Base-by-base conservation (phyloP, 345 rosid genomes). In the Kernera saxatilis region DNA sequence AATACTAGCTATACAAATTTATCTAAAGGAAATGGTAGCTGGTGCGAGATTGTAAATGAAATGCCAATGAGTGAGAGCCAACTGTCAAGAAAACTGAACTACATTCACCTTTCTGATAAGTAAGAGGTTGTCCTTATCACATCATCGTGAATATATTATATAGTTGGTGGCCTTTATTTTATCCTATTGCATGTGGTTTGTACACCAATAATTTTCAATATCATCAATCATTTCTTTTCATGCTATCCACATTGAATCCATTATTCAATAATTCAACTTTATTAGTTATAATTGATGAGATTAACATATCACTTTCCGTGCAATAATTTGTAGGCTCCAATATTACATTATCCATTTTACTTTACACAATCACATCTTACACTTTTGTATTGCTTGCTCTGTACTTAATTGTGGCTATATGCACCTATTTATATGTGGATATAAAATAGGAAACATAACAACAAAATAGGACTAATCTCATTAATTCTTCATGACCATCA, bases 81-180 rank as follows among this genome's bases (percentile, higher is more conserved):
- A 26, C 26, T 67, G 64, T 36, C 6, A 14, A 33, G 26, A 43
- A 43, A 64, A 48, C 3, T 5, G 17, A 67, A 26, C 23, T 19
- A 11, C 23, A 8, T 50, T 59, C 10, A 58, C 33, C 55, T 59
- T 67, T 73, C 40, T 74, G 78, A 67, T 67, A 67, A 67, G 65
- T 37, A 69, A 54, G 51, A 68, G 45, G 51, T 44, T 69, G 79
- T 69, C 70, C 79, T 43, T 53, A 43, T 75, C 74, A 54, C 35
- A 53, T 61, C 22, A 50, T 23, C 41, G 13, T 32, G 15, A 39
- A 71, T 52, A 40, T 63, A 13, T 19, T 32, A 26, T 11, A 46
- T 57, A 50, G 63, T 32, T 58, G 19, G 59, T 44, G 52, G 51
- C 5, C 57, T 75, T 13, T 26, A 10, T 19, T n/a, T 46, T 36